Evolutionary conservation across 257 asterid genomes (phyloP).

Genomic region (Perilla frutescens): DNA sequence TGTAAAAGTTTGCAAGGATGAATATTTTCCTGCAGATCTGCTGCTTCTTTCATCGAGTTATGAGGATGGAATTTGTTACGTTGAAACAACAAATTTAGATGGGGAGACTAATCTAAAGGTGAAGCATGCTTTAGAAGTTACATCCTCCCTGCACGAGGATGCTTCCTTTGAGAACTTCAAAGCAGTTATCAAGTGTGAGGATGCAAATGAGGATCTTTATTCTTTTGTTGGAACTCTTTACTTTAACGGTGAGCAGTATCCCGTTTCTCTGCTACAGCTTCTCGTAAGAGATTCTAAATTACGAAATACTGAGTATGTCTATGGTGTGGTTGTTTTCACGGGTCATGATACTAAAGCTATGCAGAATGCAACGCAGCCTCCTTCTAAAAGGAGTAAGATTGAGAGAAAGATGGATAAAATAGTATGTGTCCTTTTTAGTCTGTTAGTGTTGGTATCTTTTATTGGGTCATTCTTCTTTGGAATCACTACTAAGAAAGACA

Average conservation of each 20-base stretch:
- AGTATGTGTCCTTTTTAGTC: constrained; percentile 75
- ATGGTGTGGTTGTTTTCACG: constrained; percentile 83
- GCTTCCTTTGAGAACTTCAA: constrained; percentile 57
- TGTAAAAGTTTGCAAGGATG: constrained; percentile 81
- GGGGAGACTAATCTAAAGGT: constrained; percentile 98
- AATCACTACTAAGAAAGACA: constrained; percentile 60
- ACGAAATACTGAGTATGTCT: constrained; percentile 75
- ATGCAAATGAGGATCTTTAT: constrained; percentile 95
- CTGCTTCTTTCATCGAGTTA: constrained; percentile 87
- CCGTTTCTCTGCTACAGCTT: constrained; percentile 81
- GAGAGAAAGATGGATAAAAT: constrained; percentile 92
- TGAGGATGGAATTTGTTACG: constrained; percentile 93
- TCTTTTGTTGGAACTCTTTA: constrained; percentile 75
- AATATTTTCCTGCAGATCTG: constrained; percentile 90
- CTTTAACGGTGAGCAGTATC: constrained; percentile 56
- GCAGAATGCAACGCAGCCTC: constrained; percentile 94
- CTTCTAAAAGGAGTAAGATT: constrained; percentile 92
- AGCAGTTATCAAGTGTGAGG: constrained; percentile 86
- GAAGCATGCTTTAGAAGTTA: constrained; percentile 80
- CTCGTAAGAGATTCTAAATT: constrained; percentile 89
- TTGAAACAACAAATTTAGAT: constrained; percentile 89
- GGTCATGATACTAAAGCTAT: constrained; percentile 96
- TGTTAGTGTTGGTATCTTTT: constrained; percentile 67
- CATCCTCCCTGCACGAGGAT: constrained; percentile 64
- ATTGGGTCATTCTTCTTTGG: constrained; percentile 90